phyloP scores from a whole-genome alignment of 2,329 filamentous ascomycete species.

The Colletotrichum brevisporum region DNA sequence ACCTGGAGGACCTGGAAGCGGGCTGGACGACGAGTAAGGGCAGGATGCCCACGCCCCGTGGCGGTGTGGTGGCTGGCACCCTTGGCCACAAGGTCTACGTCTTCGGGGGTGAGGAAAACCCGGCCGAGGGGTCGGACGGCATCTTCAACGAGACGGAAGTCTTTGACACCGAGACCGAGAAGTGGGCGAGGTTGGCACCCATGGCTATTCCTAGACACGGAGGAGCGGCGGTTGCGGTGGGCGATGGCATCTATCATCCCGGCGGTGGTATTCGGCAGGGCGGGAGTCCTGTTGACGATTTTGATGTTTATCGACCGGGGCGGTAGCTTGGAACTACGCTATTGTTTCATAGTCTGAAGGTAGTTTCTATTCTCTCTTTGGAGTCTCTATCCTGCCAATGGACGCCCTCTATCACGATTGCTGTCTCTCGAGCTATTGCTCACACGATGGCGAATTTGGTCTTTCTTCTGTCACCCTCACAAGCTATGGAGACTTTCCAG shows the following conservation, averaged over 20 bases:
- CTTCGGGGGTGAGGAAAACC: slow-evolving; percentile 56
- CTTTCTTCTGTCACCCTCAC: too few relatives aligned
- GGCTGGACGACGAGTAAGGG: slow-evolving; percentile 48
- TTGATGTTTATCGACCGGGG: not conserved
- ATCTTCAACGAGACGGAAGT: slow-evolving; percentile 22
- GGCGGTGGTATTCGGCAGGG: not conserved
- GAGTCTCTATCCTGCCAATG: not conserved
- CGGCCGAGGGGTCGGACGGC: slow-evolving; percentile 33
- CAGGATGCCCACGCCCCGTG: slow-evolving; percentile 55
- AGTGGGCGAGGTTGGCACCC: not conserved
- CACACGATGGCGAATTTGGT: too few relatives aligned
- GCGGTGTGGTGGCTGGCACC: slow-evolving; percentile 49
- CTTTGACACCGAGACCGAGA: not conserved
- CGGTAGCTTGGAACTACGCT: too few relatives aligned
- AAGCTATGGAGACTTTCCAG: not conserved
- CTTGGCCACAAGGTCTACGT: slow-evolving; percentile 49
- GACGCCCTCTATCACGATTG: too few relatives aligned
- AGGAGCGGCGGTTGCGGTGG: not conserved
- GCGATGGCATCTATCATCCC: not conserved
- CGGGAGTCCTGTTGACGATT: not conserved
- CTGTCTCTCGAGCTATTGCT: too few relatives aligned
- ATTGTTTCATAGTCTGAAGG: not conserved
- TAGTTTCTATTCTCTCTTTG: too few relatives aligned
- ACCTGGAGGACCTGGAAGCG: slow-evolving; percentile 45
- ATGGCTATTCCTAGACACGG: not conserved